Evolutionary conservation across 768 basidiomycete species (phyloP).

Genomic region (Leccinum pellstonianum): DNA sequence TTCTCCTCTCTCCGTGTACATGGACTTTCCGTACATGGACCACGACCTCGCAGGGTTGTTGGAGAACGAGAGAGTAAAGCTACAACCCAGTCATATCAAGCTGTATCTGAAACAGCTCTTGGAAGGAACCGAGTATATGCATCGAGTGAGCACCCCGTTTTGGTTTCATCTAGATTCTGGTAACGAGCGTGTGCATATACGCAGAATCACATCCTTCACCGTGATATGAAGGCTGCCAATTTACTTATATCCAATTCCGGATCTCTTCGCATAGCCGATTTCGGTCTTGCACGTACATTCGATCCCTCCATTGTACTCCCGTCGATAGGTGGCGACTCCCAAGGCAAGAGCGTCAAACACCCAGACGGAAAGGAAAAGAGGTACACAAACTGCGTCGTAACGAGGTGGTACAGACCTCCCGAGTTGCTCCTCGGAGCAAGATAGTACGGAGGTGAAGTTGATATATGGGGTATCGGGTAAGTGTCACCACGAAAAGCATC

Average conservation of each 20-base stretch:
- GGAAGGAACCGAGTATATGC: conserved; percentile 96
- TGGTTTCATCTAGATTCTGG: not conserved
- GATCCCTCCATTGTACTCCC: conserved; percentile 49
- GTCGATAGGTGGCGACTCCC: conserved; percentile 17
- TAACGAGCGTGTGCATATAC: conserved; percentile 11
- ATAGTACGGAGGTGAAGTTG: conserved; percentile 90
- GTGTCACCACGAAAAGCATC: conserved; percentile 23
- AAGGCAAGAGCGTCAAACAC: conserved; percentile 30
- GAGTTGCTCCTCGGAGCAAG: conserved; percentile 88
- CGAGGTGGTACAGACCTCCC: conserved; percentile 92
- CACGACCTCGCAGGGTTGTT: conserved; percentile 95
- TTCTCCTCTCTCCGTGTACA: conserved; percentile 80
- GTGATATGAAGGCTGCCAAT: conserved; percentile 99
- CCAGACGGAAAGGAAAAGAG: conserved; percentile 56
- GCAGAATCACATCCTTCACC: conserved; percentile 94
- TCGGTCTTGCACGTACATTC: conserved; percentile 88
- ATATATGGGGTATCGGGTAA: conserved; percentile 97
- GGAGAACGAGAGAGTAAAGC: conserved; percentile 85
- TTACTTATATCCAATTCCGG: conserved; percentile 89
- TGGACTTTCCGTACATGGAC: conserved; percentile 99
- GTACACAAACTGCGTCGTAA: conserved; percentile 96
- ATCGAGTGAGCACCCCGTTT: conserved; percentile 59
- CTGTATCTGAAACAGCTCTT: conserved; percentile 94
- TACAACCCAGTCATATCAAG: conserved; percentile 86
- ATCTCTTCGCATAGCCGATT: conserved; percentile 86